These are phyloP conservation scores for Amanita thiersii DNA, from an alignment of 768 basidiomycete species.

Conservation along the genomic window DNA sequence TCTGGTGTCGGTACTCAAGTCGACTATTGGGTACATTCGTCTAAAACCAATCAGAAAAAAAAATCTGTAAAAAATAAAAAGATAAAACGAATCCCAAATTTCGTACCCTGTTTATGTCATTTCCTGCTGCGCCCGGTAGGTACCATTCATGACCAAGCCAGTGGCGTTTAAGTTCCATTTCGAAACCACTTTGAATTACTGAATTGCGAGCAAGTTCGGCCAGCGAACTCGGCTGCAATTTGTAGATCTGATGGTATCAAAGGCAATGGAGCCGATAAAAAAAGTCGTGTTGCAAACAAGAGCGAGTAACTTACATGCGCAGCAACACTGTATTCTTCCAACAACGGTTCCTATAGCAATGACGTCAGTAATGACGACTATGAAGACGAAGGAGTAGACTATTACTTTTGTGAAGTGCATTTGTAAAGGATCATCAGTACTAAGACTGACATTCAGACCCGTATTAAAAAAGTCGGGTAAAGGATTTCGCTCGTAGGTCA, in stretches of 20 bases:
- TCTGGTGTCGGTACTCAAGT: constrained; percentile 85
- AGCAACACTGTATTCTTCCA: constrained; percentile 97
- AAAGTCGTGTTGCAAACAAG: not conserved
- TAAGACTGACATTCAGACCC: constrained; percentile 91
- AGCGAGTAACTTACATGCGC: constrained; percentile 62
- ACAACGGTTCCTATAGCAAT: constrained; percentile 65
- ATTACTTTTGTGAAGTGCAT: constrained; percentile 96
- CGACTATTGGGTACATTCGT: constrained; percentile 97
- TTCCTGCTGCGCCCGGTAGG: constrained; percentile 85
- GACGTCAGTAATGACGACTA: not conserved
- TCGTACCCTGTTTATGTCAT: constrained; percentile 88
- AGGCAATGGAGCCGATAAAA: not conserved
- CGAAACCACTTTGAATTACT: constrained; percentile 93
- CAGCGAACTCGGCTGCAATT: constrained; percentile 86
- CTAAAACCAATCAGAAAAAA: constrained; percentile 27
- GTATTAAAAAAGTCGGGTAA: constrained; percentile 95
- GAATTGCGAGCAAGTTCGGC: constrained; percentile 99
- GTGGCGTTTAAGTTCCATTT: constrained; percentile 95
- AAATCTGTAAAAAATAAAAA: not conserved
- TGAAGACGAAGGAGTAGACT: not conserved
- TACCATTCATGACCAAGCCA: constrained; percentile 95
- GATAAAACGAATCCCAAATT: too few species aligned
- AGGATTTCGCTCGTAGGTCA: constrained; percentile 95
- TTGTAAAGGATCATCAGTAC: constrained; percentile 92
- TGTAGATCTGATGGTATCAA: constrained; percentile 66